phyloP scores from a whole-genome alignment of 176 grass and related monocot species.

The Bothriochloa decipiens region DNA sequence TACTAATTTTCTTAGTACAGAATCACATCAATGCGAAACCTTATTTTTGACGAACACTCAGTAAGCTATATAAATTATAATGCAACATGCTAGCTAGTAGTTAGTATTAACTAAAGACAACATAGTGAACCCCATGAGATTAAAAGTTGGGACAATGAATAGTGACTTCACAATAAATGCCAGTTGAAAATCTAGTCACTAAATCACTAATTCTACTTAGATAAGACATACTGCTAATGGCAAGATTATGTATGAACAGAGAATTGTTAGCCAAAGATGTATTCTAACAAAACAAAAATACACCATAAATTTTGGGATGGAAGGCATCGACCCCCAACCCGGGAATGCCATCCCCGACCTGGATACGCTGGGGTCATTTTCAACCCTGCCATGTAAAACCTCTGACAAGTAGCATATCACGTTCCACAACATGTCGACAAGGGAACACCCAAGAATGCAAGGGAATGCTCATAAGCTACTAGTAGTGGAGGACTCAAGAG shows the following conservation, averaged over 20 bases:
- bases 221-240: background rate
- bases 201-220: background rate
- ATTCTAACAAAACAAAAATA: background rate
- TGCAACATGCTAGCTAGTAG: conserved; percentile 15
- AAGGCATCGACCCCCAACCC: too few species aligned
- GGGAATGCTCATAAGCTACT: background rate
- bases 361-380: too few species aligned
- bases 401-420: too few species aligned
- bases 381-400: too few species aligned
- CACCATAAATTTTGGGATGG: background rate
- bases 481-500: background rate
- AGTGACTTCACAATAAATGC: too few species aligned
- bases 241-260: background rate
- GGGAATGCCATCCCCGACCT: too few species aligned
- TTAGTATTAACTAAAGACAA: conserved; percentile 4
- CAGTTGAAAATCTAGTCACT: background rate
- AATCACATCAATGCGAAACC: background rate
- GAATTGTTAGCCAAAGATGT: background rate
- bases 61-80: background rate
- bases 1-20: background rate
- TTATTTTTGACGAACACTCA: background rate
- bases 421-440: too few species aligned
- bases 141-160: background rate
- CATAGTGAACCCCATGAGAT: background rate
- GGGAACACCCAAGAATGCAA: too few species aligned